Evolutionary conservation across 1,284 basidiomycete genomes (phyloP), one percentile per base, ranked within the genome.

Genomic region (Malassezia slooffiae): DNA sequence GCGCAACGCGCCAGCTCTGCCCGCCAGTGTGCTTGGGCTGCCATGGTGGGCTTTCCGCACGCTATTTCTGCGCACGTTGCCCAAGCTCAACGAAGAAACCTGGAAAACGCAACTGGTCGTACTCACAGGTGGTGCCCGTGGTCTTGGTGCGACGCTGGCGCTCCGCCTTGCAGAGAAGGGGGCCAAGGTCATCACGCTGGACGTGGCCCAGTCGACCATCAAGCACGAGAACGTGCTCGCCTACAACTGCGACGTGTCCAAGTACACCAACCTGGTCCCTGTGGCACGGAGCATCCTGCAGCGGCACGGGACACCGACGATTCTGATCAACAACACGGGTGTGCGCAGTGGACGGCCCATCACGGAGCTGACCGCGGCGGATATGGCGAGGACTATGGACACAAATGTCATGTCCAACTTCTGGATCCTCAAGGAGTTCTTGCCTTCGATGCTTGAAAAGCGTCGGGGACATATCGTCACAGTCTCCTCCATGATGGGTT

Each of bases 281-380:
- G 33, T 43, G 1, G 22, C 29, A 5, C 24, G 34, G 19, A 32
- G 22, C 28, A 34, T 44, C 19, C 26, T 50, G 2, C 17, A 22
- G 5, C 27, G 16, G 11, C 54, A 58, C 31, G 56, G 58, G 9
- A 31, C 30, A 3, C 50, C 50, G 24, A 91, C 91, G 0, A 77
- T 96, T 23, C 72, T 97, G 12, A 75, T 97, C 61, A 96, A 96
- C 72, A 96, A 95, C 62, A 91, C 91, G 1, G 91, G 89, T n/a
- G 79, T 95, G 41, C 85, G 85, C 23, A 82, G 89, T 70, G 88
- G 89, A 22, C 89, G 87, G 62, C 73, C 81, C 0, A 72, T 96
- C 19, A 72, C 89, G 4, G 87, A 90, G 60, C 74, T 95, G 38
- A 74, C 73, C 1, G 75, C 82, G 1, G 75, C 78, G 33, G 89